These are phyloP conservation scores for Neofusicoccum sp. DNA, from an alignment of 2,329 filamentous ascomycete genomes.

Conservation along the genomic window DNA sequence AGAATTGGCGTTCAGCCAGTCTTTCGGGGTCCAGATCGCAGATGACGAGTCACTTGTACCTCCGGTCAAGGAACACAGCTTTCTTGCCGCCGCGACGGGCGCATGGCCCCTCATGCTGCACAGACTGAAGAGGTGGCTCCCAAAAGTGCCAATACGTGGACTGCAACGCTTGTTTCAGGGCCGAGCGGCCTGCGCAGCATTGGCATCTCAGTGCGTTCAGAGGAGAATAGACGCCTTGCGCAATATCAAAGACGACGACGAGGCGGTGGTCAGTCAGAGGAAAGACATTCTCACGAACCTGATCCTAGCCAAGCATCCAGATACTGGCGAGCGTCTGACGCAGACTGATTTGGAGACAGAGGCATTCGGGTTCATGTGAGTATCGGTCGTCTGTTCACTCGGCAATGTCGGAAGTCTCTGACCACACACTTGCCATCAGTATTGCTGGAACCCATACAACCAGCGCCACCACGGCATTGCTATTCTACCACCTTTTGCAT, in stretches of 20 bases:
- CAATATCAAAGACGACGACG: neutral
- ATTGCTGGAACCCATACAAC: constrained; percentile 41
- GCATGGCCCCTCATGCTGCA: neutral
- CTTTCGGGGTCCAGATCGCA: constrained; percentile 34
- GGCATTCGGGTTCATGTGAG: constrained; percentile 40
- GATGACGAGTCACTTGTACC: constrained; percentile 34
- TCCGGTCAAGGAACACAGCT: constrained; percentile 37
- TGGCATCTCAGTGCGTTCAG: neutral
- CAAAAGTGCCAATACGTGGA: neutral
- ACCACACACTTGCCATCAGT: neutral
- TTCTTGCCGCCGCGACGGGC: neutral
- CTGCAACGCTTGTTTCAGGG: constrained; percentile 1
- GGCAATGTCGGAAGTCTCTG: neutral
- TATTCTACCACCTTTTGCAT: constrained; percentile 39
- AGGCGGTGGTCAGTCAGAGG: constrained; percentile 23
- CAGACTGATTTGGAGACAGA: constrained; percentile 38
- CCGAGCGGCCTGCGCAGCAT: neutral
- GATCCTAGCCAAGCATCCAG: constrained; percentile 40
- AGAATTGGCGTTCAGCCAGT: constrained; percentile 37
- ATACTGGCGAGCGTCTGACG: constrained; percentile 37
- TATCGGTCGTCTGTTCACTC: neutral
- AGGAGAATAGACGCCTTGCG: neutral
- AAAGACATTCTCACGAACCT: constrained; percentile 41
- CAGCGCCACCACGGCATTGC: constrained; percentile 32
- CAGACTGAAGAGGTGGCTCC: constrained; percentile 1